These are phyloP conservation scores for Nigrospora osmanthi DNA, from an alignment of 2,329 filamentous ascomycete genomes.

Conservation along the genomic window DNA sequence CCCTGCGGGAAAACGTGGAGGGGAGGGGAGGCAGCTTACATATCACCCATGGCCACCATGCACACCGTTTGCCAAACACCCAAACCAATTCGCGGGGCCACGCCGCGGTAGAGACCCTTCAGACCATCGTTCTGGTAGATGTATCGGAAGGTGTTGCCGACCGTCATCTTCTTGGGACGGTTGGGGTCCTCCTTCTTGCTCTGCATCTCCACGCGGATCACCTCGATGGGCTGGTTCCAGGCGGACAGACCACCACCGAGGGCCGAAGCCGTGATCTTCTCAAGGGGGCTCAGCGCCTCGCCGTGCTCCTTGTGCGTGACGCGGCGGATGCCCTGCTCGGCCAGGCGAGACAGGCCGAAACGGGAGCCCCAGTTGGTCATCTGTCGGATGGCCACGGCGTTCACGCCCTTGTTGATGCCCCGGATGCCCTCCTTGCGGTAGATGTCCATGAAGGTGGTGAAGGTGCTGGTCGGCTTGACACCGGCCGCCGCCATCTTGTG, in stretches of 20 bases:
- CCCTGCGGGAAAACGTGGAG: not conserved
- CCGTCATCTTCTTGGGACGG: conserved; percentile 97
- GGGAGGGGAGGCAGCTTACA: conserved; percentile 53
- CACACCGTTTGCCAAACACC: conserved; percentile 99
- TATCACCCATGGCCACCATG: conserved; percentile 98
- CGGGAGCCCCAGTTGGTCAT: conserved; percentile 99
- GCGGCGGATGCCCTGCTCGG: conserved; percentile 79
- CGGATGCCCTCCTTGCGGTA: conserved; percentile 89
- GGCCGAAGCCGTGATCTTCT: conserved; percentile 84
- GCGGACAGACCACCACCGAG: conserved; percentile 90
- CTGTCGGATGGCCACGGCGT: conserved; percentile 95
- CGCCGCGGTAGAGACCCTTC: conserved; percentile 90
- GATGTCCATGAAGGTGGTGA: conserved; percentile 93
- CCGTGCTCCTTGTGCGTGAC: conserved; percentile 70
- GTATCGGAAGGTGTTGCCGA: conserved; percentile 76
- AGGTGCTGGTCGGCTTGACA: conserved; percentile 80
- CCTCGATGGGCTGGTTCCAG: conserved; percentile 99
- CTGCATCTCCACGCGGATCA: conserved; percentile 99
- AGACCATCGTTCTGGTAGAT: conserved; percentile 87
- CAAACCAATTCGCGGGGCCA: conserved; percentile 87
- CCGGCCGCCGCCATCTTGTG: conserved; percentile 84
- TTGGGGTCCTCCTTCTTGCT: conserved; percentile 97
- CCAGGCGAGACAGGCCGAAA: conserved; percentile 87
- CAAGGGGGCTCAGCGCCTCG: conserved; percentile 68
- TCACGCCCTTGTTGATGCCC: conserved; percentile 98